Conservation (phyloP, 306 rosid genomes). For the cucumber (Cucumis sativus) region DNA sequence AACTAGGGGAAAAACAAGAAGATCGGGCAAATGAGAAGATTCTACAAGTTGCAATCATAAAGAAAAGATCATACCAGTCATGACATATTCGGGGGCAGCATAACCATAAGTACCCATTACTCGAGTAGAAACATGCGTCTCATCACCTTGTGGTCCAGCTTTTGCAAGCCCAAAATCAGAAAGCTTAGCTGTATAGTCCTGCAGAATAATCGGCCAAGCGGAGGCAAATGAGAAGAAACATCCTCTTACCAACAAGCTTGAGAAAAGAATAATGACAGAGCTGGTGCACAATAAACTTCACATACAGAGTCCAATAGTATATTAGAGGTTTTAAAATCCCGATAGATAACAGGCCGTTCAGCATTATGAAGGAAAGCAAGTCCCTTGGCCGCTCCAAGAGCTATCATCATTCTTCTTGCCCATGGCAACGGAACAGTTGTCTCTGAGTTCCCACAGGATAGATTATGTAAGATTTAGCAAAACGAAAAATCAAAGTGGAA, state of each 20-base stretch:
- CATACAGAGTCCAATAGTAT: slow-evolving; percentile 85
- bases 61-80: slow-evolving; percentile 63
- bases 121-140: slow-evolving; percentile 93
- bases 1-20: not conserved
- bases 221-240: slow-evolving; percentile 9
- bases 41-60: not conserved
- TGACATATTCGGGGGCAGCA: slow-evolving; percentile 96
- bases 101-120: slow-evolving; percentile 98
- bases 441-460: slow-evolving; percentile 44
- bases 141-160: slow-evolving; percentile 99
- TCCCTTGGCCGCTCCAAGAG: slow-evolving; percentile 95
- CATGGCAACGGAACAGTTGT: slow-evolving; percentile 75
- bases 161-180: slow-evolving; percentile 95
- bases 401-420: slow-evolving; percentile 90
- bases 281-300: slow-evolving; percentile 2
- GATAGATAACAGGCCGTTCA: slow-evolving; percentile 88
- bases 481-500: slow-evolving; percentile 3
- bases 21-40: not conserved
- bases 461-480: slow-evolving; percentile 25
- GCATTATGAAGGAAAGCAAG: slow-evolving; percentile 97
- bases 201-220: slow-evolving; percentile 13
- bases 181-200: slow-evolving; percentile 96
- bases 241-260: not conserved
- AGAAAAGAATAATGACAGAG: not conserved
- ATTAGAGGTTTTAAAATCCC: slow-evolving; percentile 93